These are phyloP conservation scores for Anastatica hierochuntica DNA, from an alignment of 345 rosid species.

Conservation along the genomic window DNA sequence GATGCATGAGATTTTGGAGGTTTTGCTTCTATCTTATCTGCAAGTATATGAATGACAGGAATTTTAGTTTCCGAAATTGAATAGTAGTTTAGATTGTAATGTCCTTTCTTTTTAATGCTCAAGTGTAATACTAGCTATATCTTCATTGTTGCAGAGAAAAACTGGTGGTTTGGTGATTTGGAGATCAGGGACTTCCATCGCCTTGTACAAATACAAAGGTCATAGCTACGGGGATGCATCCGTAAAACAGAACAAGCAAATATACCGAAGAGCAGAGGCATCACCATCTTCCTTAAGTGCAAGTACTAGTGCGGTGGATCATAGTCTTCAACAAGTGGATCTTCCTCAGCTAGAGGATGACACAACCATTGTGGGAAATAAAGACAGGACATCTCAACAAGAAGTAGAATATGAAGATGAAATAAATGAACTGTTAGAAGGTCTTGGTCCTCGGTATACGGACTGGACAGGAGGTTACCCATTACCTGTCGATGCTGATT, in stretches of 20 bases:
- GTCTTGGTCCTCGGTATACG: slow-evolving; percentile 76
- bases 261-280: slow-evolving; percentile 36
- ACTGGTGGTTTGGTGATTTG: slow-evolving; percentile 96
- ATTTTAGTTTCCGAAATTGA: not conserved
- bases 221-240: slow-evolving; percentile 52
- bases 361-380: slow-evolving; percentile 16
- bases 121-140: not conserved
- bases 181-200: slow-evolving; percentile 81
- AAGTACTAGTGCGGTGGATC: slow-evolving; percentile 18
- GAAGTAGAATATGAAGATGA: slow-evolving; percentile 70
- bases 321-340: slow-evolving; percentile 20
- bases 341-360: slow-evolving; percentile 23
- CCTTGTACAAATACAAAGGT: slow-evolving; percentile 70
- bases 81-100: not conserved
- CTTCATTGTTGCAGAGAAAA: slow-evolving; percentile 49
- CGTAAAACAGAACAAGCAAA: slow-evolving; percentile 32
- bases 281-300: slow-evolving; percentile 21
- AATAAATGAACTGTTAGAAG: slow-evolving; percentile 62
- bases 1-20: slow-evolving; percentile 91
- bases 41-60: not conserved
- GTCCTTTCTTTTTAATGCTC: not conserved
- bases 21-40: slow-evolving; percentile 23
- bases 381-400: slow-evolving; percentile 19
- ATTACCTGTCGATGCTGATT: slow-evolving; percentile 85
- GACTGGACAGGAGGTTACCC: slow-evolving; percentile 88